Base-by-base conservation (phyloP, 2,329 filamentous ascomycete species). In the Xylariaceae sp. region DNA sequence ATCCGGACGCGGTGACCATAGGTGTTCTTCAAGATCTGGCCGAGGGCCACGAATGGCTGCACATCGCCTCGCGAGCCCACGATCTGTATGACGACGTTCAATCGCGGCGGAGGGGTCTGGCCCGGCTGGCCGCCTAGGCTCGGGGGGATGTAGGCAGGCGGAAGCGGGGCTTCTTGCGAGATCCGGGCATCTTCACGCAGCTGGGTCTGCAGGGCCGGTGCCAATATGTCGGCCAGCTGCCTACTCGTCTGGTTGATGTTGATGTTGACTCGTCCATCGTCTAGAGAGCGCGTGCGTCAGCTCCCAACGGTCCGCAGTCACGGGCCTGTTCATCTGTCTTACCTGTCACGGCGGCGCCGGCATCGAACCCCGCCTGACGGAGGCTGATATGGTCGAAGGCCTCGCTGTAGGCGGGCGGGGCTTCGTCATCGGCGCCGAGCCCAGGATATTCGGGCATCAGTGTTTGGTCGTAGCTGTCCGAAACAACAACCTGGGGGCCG, bases 241-340 rank as follows among this genome's bases (percentile, higher is more conserved):
- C 69, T 63, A 45, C 72, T 78, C 45, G 76, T 80, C 54, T 87
- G 80, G 51, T 81, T 78, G 59, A 92, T 85, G 42, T 78, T 80
- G 61, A 92, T 87, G 51, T 87, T 78, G 47, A 92, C 70, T 51
- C 86, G 76, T 16, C 85, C 85, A 60, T 89, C 81, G 39, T 75
- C 83, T 77, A 33, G 15, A 11, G 29, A 26, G 33, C 36, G 29
- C 32, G 21, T 33, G 14, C 13, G 29, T 49, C 36, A 40, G 35
- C 31, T 23, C 24, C 18, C 21, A 31, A 8, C 12, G 19, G 19
- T 17, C 9, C 13, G 10, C 13, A 5, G 24, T n/a, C 17, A 21
- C 27, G 17, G 13, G 15, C 15, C 9, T 18, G 8, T 17, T 24
- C 10, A 18, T 9, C 18, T 43, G 11, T 32, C 49, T 38, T 52